Percentiles rank a stretch among this genome's conserved stretches.
Conservation (phyloP, 805 yeast species). For the Metschnikowia noctiluminum region DNA sequence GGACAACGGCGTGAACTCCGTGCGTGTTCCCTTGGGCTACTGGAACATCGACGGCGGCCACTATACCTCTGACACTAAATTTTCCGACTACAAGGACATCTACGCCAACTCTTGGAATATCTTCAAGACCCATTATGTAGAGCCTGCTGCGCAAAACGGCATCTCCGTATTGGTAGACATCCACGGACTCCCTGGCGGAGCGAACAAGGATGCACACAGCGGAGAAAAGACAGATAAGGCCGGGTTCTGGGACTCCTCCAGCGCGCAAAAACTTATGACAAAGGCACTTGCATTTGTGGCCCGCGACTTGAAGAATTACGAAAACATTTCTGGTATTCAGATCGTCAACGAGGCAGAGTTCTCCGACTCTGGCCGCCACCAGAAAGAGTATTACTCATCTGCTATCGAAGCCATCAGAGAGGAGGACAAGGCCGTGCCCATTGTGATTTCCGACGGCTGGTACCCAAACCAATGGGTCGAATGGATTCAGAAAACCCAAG, state of each 20-base stretch:
- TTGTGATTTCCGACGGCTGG: slow-evolving; percentile 93
- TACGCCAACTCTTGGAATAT: slow-evolving; percentile 74
- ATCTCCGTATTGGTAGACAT: slow-evolving; percentile 81
- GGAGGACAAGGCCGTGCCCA: slow-evolving; percentile 56
- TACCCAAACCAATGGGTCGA: slow-evolving; percentile 75
- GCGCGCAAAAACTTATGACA: slow-evolving; percentile 44
- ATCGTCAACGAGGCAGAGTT: slow-evolving; percentile 81
- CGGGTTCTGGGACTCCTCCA: slow-evolving; percentile 56
- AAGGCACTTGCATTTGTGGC: slow-evolving; percentile 60
- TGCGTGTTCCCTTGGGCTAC: slow-evolving; percentile 88
- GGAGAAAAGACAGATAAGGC: slow-evolving; percentile 61
- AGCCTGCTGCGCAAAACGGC: slow-evolving; percentile 54
- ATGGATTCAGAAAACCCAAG: slow-evolving; percentile 51
- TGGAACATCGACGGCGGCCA: slow-evolving; percentile 76
- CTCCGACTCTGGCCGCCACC: slow-evolving; percentile 49
- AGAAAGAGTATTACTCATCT: slow-evolving; percentile 57
- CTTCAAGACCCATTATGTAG: slow-evolving; percentile 49
- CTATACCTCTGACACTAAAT: slow-evolving; percentile 60
- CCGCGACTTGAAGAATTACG: slow-evolving; percentile 50
- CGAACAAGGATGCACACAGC: slow-evolving; percentile 81
- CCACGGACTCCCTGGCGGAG: slow-evolving; percentile 92
- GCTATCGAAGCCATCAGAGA: slow-evolving; percentile 61
- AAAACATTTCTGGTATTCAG: slow-evolving; percentile 79
- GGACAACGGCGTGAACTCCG: slow-evolving; percentile 65
- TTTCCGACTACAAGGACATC: slow-evolving; percentile 49